Base-by-base conservation (phyloP, 495 filamentous ascomycete species). In the Penicillium chermesinum region DNA sequence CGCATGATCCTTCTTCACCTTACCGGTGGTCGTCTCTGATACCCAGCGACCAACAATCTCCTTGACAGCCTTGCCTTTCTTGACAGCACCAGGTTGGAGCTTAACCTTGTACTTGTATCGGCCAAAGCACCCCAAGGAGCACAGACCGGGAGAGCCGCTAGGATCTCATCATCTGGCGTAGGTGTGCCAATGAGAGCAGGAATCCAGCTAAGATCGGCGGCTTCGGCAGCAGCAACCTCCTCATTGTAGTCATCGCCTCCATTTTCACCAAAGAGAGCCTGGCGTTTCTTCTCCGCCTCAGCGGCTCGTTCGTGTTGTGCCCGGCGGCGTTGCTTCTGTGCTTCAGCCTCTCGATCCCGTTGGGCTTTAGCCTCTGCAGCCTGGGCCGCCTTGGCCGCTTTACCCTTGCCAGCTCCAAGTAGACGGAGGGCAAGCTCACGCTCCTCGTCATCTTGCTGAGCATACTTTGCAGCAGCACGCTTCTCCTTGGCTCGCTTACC, bases 21-120 rank as follows among this genome's bases (percentile, higher is more conserved):
- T 72, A 7, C 70, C 68, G 2, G 62, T 63, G 1, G 72, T 72
- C 1, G 75, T 70, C 48, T 84, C 75, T 9, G 61, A 60, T 7
- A 77, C 64, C 90, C 93, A 96, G 39, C 76, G 76, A 32, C 78
- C 78, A 14, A 95, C 59, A 34, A 96, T 86, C 66, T 96, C 90
- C 67, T 87, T 87, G 18, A 96, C 82, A 13, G 91, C 93, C 64
- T 96, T 98, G 1, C 91, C 91, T 70, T 95, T 94, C 77, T 98
- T 98, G 55, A 83, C 77, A 2, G 80, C 57, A 2, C 93, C 93
- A 0, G 93, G 93, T 69, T 97, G 93, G 52, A 98, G 55, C 72
- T 97, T 98, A 15, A 80, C 86, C 60, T 89, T 87, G 70, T 95
- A 96, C 68, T 94, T 95, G 56, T 84, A 86, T 40, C 76, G 79